phyloP scores from a whole-genome alignment of 352 stramenopile species.

The Salisapilia sapeloensis region DNA sequence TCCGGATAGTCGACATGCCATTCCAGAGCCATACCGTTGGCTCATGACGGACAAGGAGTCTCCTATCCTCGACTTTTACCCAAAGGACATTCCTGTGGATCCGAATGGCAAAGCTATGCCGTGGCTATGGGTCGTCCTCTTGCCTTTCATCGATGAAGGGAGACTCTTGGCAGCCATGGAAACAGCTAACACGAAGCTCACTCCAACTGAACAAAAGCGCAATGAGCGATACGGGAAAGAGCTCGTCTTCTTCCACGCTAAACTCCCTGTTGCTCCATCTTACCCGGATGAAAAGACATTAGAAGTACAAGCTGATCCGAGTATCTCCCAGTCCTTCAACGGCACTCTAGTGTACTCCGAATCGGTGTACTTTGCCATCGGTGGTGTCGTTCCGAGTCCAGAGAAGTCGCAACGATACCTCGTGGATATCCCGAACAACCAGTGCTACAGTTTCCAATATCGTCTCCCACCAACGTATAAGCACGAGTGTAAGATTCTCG shows the following conservation, averaged over 20 bases:
- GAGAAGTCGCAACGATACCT: slow-evolving; percentile 56
- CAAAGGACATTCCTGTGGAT: slow-evolving; percentile 91
- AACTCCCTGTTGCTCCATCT: slow-evolving; percentile 24
- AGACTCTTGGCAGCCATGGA: slow-evolving; percentile 85
- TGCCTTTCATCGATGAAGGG: slow-evolving; percentile 98
- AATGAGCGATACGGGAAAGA: slow-evolving; percentile 71
- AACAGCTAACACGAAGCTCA: slow-evolving; percentile 39
- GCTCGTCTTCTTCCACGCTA: slow-evolving; percentile 69
- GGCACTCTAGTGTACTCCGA: slow-evolving; percentile 59
- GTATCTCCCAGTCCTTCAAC: slow-evolving; percentile 44
- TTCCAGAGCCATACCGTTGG: slow-evolving; percentile 88
- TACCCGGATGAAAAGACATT: slow-evolving; percentile 18
- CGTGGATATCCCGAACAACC: slow-evolving; percentile 71
- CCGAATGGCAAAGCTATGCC: slow-evolving; percentile 98
- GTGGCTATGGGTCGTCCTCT: slow-evolving; percentile 97
- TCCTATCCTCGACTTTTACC: slow-evolving; percentile 96
- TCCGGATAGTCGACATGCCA: slow-evolving; percentile 82
- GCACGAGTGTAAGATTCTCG: slow-evolving; percentile 41
- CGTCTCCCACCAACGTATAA: slow-evolving; percentile 21
- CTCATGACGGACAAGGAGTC: slow-evolving; percentile 93
- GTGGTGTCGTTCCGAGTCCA: slow-evolving; percentile 51
- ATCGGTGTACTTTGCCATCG: slow-evolving; percentile 54
- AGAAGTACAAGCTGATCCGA: slow-evolving; percentile 22
- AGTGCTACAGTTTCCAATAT: slow-evolving; percentile 78
- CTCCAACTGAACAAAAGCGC: slow-evolving; percentile 61